phyloP scores from a whole-genome alignment of 352 stramenopile species.

The Globisporangium abappressorium region DNA sequence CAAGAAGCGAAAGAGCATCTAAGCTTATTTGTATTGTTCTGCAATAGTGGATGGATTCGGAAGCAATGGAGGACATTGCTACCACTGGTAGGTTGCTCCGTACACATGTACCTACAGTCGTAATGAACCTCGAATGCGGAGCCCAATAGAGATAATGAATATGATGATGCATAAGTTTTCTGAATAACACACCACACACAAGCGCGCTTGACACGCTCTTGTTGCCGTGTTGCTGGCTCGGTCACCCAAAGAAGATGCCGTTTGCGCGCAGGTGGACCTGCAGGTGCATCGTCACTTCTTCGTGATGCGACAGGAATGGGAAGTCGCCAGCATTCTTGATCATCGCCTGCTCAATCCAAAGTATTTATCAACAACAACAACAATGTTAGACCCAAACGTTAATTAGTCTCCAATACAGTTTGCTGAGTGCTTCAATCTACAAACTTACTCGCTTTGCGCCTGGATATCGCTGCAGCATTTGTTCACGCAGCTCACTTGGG shows the following conservation, averaged over 20 bases:
- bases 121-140: neutral
- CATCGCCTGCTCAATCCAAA: constrained; percentile 37
- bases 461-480: constrained; percentile 44
- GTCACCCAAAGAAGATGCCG: constrained; percentile 40
- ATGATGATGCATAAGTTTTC: constrained; percentile 8
- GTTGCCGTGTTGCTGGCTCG: neutral
- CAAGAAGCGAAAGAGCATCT: constrained; percentile 45
- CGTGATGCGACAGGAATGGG: constrained; percentile 68
- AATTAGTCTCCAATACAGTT: neutral
- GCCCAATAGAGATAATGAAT: constrained; percentile 14
- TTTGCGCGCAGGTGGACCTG: constrained; percentile 68
- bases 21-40: neutral
- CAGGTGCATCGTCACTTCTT: constrained; percentile 76
- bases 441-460: constrained; percentile 45
- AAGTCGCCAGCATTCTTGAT: constrained; percentile 67
- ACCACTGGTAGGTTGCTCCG: too few relatives aligned
- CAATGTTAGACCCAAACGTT: neutral
- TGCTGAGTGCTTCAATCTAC: neutral
- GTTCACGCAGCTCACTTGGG: constrained; percentile 33
- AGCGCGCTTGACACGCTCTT: neutral
- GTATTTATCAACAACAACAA: neutral
- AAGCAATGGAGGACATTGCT: neutral
- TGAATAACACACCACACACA: neutral
- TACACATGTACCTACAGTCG: neutral
- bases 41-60: neutral